Evolutionary conservation across 495 filamentous ascomycete genomes (phyloP), one percentile per base, ranked within the genome.

Genomic region (Trichoderma asperelloides): DNA sequence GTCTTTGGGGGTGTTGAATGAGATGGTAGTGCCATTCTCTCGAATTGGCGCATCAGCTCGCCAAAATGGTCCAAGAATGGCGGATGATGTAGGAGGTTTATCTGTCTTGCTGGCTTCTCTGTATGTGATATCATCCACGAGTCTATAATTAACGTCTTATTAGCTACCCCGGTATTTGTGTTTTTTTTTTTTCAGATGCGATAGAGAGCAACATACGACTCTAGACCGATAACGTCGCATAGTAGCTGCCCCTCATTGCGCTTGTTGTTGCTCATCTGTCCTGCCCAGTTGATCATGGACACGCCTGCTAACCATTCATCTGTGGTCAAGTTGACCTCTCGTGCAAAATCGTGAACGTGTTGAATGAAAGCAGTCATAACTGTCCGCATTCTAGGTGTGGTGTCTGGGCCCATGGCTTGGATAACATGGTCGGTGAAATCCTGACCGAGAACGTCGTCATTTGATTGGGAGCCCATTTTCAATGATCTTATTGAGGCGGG

Each of bases 21-120:
- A 79, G 69, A 92, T 89, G 68, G 82, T 87, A 67, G 79, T 83
- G 25, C 86, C 89, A 77, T 89, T 91, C 9, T 82, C 71, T 45
- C 84, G 81, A 27, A 79, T 74, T 4, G 89, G 88, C 0, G 89
- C 87, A 73, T 91, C 80, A 67, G 85, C 79, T 18, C 90, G 86
- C 82, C 88, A 93, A 81, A 92, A 92, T 4, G 90, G 90, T 8
- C 90, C 90, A 0, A 93, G 83, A 66, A 92, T 87, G 51, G 89
- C 83, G 4, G 89, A 90, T 21, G 88, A 83, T 13, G 90, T 93
- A 55, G 81, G 84, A 65, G 78, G 82, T 66, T 82, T 79, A 30
- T 76, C 72, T 55, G 83, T 68, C 21, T 67, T 70, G 8, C 73
- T 70, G 62, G 81, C 69, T 66, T 86, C 78, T 65, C 84, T 90